These are phyloP conservation scores for Ophiostoma australiae DNA, from an alignment of 2,329 filamentous ascomycete genomes.

Conservation along the genomic window DNA sequence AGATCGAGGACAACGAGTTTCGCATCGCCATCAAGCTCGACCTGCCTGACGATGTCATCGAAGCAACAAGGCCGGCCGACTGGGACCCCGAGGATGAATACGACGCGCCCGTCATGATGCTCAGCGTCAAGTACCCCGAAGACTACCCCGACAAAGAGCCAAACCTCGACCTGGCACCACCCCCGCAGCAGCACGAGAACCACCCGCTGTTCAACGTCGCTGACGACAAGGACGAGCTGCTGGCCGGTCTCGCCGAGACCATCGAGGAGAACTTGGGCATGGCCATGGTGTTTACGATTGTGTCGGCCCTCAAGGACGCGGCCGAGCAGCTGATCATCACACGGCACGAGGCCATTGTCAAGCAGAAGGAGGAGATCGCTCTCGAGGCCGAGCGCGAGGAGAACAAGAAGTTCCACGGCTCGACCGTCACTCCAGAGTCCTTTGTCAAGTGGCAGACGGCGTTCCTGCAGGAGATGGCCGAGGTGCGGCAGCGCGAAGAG, in stretches of 20 bases:
- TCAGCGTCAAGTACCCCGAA: constrained; percentile 85
- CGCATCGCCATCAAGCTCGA: constrained; percentile 83
- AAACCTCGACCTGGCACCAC: constrained; percentile 69
- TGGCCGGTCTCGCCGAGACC: constrained; percentile 65
- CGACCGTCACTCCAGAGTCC: constrained; percentile 76
- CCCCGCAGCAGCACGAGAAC: constrained; percentile 51
- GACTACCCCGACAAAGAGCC: constrained; percentile 86
- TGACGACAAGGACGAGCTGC: constrained; percentile 70
- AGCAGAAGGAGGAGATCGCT: constrained; percentile 51
- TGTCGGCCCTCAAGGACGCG: constrained; percentile 79
- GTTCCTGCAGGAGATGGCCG: constrained; percentile 77
- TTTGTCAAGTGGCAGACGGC: constrained; percentile 77
- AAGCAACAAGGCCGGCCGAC: neutral
- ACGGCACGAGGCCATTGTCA: constrained; percentile 60
- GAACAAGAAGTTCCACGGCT: constrained; percentile 94
- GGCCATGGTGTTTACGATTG: constrained; percentile 93
- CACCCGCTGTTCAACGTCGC: constrained; percentile 73
- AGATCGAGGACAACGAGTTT: constrained; percentile 85
- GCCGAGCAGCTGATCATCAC: constrained; percentile 80
- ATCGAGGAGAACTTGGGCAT: constrained; percentile 93
- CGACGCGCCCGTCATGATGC: constrained; percentile 64
- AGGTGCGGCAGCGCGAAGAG: constrained; percentile 60
- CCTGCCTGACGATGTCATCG: constrained; percentile 51
- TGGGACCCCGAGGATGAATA: constrained; percentile 45
- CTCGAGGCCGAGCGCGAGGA: constrained; percentile 75